Percentiles rank a stretch among this genome's conserved stretches.
phyloP scores from a whole-genome alignment of 2,329 filamentous ascomycete species.

The Huntiella savannae region DNA sequence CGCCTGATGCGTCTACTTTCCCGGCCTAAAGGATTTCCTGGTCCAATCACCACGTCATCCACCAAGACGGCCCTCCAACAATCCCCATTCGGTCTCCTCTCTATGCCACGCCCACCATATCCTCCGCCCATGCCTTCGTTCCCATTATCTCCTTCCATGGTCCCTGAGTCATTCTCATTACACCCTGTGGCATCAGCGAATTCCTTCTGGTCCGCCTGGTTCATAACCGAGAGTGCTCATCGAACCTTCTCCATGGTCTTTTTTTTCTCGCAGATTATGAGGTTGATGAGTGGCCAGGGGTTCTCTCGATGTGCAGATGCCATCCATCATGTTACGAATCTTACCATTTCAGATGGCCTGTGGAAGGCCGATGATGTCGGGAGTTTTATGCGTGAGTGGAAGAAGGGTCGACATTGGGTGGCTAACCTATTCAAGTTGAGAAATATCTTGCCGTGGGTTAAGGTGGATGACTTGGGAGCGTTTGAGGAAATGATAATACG shows the following conservation, averaged over 20 bases:
- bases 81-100: neutral
- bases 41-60: too few species aligned
- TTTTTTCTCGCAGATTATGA: constrained; percentile 24
- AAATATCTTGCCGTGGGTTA: neutral
- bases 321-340: constrained; percentile 19
- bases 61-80: too few species aligned
- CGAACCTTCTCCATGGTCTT: constrained; percentile 31
- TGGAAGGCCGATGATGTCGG: constrained; percentile 20
- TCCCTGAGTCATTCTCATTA: too few species aligned
- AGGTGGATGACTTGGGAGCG: neutral
- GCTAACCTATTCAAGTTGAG: constrained; percentile 3
- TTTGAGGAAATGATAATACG: constrained; percentile 9
- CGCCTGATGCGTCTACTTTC: neutral
- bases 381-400: constrained; percentile 18
- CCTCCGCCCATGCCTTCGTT: constrained; percentile 12
- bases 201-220: constrained; percentile 31
- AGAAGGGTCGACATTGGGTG: constrained; percentile 2
- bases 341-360: constrained; percentile 20
- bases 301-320: constrained; percentile 16
- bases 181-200: constrained; percentile 16
- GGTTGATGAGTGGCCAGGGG: constrained; percentile 17
- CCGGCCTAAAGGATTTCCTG: too few species aligned
- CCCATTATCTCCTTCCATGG: constrained; percentile 17
- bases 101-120: neutral
- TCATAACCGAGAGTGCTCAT: constrained; percentile 33